Conservation (phyloP, 495 filamentous ascomycete species). For the Lophium mytilinum region DNA sequence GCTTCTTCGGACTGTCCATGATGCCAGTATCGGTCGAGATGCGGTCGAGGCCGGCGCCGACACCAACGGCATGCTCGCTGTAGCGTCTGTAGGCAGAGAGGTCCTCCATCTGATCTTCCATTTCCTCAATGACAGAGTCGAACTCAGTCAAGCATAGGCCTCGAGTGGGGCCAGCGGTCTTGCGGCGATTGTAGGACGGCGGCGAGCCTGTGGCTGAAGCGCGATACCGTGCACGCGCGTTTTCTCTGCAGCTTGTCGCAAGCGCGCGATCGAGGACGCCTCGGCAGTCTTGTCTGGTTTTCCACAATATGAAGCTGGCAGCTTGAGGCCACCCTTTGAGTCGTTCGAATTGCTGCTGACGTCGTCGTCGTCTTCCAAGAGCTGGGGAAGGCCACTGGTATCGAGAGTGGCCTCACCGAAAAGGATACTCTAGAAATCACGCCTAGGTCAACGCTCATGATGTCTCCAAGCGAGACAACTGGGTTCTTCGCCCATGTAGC, state of each 20-base stretch:
- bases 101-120: slow-evolving; percentile 10
- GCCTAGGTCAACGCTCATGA: no score
- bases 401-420: slow-evolving; percentile 65
- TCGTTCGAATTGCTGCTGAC: slow-evolving; percentile 57
- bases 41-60: not conserved
- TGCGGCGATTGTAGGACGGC: not conserved
- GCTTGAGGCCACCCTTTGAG: slow-evolving; percentile 52
- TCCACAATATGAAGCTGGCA: slow-evolving; percentile 42
- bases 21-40: slow-evolving; percentile 1
- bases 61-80: slow-evolving; percentile 14
- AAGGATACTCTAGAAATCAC: no score
- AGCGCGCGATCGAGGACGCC: slow-evolving; percentile 1
- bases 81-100: slow-evolving; percentile 8
- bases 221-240: slow-evolving; percentile 18
- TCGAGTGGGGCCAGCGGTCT: not conserved
- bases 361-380: slow-evolving; percentile 78
- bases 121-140: slow-evolving; percentile 22
- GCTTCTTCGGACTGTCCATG: slow-evolving; percentile 39
- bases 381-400: slow-evolving; percentile 54
- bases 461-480: no score
- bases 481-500: no score
- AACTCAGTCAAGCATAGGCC: not conserved
- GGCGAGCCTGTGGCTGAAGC: slow-evolving; percentile 14
- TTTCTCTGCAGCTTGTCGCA: slow-evolving; percentile 19
- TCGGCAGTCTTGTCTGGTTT: not conserved